Evolutionary conservation across 163 green algal species (phyloP), one percentile per base, ranked within the genome.

Genomic region (Prototheca cutis): DNA sequence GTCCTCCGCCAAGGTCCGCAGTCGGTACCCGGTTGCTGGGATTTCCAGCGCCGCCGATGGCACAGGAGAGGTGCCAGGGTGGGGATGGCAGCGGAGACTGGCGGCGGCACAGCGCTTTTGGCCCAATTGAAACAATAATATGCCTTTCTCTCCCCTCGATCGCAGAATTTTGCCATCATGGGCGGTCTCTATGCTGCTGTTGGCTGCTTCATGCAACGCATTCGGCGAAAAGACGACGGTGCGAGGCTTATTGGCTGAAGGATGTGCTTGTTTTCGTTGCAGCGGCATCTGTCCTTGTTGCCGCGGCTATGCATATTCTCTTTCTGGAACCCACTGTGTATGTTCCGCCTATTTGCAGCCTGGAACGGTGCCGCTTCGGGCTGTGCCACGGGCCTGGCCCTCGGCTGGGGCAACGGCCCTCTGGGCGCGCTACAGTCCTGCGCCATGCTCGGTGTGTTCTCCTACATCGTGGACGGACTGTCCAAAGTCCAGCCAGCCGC

Each of bases 331-430:
- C 21, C 6, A 48, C 31, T 65, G 21, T 34, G 7, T 1, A 13
- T 55, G 24, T 7, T 57, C 2, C 25, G 1, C 3, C 23, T 18
- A n/a, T 25, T 2, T 36, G 28, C 66, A 74, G 72, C 66, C 19
- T 68, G 71, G 57, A 86, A 86, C 48, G 67, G 67, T 6, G 72
- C 66, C 15, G 61, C 77, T 1, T 68, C 79, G 0, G 79, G 79
- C 28, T 83, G 74, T 47, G 74, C 71, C 18, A 85, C 79, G 0
- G 79, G 79, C 6, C 48, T 85, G 13, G 65, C 61, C 5, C 30
- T 85, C 24, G 71, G 71, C 4, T 80, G 66, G 63, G 49, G 57
- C 23, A 34, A 63, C 8, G 70, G 68, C 0, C 63, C 67, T 1
- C 5, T 65, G 4, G 45, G 34, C 31, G 67, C 70, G 4, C 33